Conservation (phyloP, 2,329 filamentous ascomycete genomes). For the Podosphaera aphanis region DNA sequence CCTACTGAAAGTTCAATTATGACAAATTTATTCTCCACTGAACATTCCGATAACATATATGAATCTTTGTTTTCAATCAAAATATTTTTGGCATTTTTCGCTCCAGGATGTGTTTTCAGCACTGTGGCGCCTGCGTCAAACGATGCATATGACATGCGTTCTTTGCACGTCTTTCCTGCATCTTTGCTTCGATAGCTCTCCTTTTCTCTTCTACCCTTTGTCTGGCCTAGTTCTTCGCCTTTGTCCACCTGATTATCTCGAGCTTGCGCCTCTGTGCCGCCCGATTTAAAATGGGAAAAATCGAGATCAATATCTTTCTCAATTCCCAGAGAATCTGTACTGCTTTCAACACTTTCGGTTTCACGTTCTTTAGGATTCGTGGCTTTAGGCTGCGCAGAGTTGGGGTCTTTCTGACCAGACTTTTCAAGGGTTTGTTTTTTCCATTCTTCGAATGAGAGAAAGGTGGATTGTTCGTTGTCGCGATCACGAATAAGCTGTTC, state of each 20-base stretch:
- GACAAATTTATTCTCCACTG: conserved; percentile 69
- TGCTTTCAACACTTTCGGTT: conserved; percentile 35
- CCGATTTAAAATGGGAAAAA: conserved; percentile 21
- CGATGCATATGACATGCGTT: conserved; percentile 89
- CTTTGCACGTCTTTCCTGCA: conserved; percentile 91
- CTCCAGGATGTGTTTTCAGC: conserved; percentile 66
- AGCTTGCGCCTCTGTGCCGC: conserved; percentile 12
- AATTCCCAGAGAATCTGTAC: conserved; percentile 60
- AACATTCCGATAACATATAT: conserved; percentile 90
- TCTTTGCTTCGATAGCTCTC: conserved; percentile 52
- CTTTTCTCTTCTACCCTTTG: conserved; percentile 9
- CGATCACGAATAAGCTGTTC: background rate
- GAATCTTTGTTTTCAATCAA: conserved; percentile 94
- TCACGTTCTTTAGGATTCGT: conserved; percentile 25
- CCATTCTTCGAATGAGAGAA: conserved; percentile 96
- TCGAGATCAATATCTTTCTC: conserved; percentile 68
- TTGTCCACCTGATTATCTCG: conserved; percentile 6
- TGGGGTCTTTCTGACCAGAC: conserved; percentile 54
- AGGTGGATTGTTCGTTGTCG: conserved; percentile 40
- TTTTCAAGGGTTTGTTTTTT: conserved; percentile 80
- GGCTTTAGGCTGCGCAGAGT: conserved; percentile 29
- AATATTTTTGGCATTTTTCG: conserved; percentile 71
- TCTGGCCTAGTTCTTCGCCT: conserved; percentile 9
- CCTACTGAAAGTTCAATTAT: conserved; percentile 69
- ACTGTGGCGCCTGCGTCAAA: conserved; percentile 92